A percentile compares a stretch with the other conserved stretches of the same genome.
These are phyloP conservation scores for Peniophora sp. DNA, from an alignment of 1,284 basidiomycete species.

Conservation along the genomic window DNA sequence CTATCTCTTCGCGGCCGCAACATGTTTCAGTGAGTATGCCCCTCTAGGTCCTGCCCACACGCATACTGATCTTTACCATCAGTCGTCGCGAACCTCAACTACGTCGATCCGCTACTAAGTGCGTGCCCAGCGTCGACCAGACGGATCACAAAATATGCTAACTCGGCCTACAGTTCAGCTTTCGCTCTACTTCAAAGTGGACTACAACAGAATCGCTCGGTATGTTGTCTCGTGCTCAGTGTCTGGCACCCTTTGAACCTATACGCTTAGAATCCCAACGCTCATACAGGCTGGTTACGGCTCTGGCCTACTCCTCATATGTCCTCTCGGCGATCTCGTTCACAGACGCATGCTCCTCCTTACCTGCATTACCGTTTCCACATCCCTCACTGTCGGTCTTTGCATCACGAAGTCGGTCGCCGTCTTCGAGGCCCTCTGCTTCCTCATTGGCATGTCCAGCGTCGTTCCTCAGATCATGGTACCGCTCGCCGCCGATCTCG, in stretches of 20 bases:
- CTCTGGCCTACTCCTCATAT: constrained; percentile 40
- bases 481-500: constrained; percentile 47
- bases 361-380: constrained; percentile 28
- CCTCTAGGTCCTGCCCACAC: background rate
- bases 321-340: constrained; percentile 46
- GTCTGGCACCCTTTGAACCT: background rate
- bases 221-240: constrained; percentile 16
- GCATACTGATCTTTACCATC: background rate
- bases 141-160: no score
- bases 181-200: constrained; percentile 44
- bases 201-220: constrained; percentile 52
- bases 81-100: constrained; percentile 63
- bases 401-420: constrained; percentile 33
- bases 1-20: constrained; percentile 53
- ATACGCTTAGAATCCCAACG: constrained; percentile 31
- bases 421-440: constrained; percentile 39
- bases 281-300: constrained; percentile 43
- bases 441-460: constrained; percentile 36
- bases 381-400: constrained; percentile 36
- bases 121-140: no score
- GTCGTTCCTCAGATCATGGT: constrained; percentile 38
- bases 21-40: constrained; percentile 42
- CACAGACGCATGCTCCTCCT: constrained; percentile 40
- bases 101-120: constrained; percentile 67
- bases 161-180: constrained; percentile 52